Conservation (phyloP, 1,139 yeast genomes). For the Pichia sp. region DNA sequence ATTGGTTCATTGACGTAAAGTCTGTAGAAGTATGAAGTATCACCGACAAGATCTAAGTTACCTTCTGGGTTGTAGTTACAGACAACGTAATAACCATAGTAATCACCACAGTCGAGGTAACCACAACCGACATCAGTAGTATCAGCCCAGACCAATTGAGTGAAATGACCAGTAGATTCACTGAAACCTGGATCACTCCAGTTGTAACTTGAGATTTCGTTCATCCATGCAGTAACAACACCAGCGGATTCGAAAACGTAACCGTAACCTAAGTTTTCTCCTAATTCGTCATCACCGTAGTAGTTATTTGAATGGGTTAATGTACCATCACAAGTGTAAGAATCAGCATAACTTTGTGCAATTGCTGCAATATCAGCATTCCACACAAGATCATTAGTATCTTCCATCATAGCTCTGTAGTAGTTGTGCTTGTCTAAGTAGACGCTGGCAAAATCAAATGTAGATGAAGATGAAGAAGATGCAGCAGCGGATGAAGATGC, state of each 20-base stretch:
- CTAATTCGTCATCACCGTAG: conserved; percentile 63
- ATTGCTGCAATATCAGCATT: conserved; percentile 55
- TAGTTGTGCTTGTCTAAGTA: conserved; percentile 45
- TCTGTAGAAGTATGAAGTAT: conserved; percentile 22
- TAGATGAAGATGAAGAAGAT: conserved; percentile 22
- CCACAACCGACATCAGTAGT: conserved; percentile 63
- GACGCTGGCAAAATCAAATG: conserved; percentile 26
- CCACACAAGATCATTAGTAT: conserved; percentile 64
- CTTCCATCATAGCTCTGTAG: conserved; percentile 49
- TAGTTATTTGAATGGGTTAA: conserved; percentile 76
- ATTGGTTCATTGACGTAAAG: conserved; percentile 44
- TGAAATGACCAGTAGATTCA: conserved; percentile 59
- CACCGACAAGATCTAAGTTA: conserved; percentile 44
- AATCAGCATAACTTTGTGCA: conserved; percentile 70
- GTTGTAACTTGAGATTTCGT: conserved; percentile 61
- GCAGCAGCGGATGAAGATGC: conserved; percentile 28
- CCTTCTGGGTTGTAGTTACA: conserved; percentile 68
- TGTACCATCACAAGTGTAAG: conserved; percentile 60
- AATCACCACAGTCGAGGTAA: conserved; percentile 44
- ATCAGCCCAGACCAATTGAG: conserved; percentile 64
- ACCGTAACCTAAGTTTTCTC: conserved; percentile 89
- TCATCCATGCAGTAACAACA: conserved; percentile 84
- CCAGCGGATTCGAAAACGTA: conserved; percentile 50
- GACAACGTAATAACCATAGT: conserved; percentile 54
- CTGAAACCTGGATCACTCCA: conserved; percentile 48